Evolutionary conservation across 2,329 filamentous ascomycete genomes (phyloP).

Genomic region (Nigrospora oryzae): DNA sequence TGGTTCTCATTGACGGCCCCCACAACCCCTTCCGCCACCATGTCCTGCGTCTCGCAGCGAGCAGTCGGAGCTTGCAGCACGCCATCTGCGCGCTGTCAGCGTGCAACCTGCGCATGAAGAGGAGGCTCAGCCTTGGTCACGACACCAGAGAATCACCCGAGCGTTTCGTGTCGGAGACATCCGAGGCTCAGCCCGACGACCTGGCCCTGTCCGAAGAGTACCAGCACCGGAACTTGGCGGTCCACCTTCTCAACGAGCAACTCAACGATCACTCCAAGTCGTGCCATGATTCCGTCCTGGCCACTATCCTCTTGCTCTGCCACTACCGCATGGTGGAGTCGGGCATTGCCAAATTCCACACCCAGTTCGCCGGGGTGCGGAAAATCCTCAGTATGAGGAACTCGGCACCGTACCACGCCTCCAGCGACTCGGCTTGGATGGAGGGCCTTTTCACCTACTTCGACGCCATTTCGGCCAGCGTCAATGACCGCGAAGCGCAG

Average conservation of each 20-base stretch:
- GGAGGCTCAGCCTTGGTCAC: conserved; percentile 54
- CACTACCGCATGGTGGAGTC: conserved; percentile 92
- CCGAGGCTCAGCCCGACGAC: conserved; percentile 45
- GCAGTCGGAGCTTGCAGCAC: conserved; percentile 79
- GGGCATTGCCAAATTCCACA: conserved; percentile 86
- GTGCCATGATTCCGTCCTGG: conserved; percentile 77
- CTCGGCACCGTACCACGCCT: conserved; percentile 38
- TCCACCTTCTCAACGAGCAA: conserved; percentile 75
- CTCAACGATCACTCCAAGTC: conserved; percentile 68
- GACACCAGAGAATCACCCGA: conserved; percentile 42
- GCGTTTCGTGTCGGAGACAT: conserved; percentile 34
- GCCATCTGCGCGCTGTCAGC: conserved; percentile 83
- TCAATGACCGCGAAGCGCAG: conserved; percentile 86
- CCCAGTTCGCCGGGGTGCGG: conserved; percentile 86
- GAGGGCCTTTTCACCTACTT: conserved; percentile 91
- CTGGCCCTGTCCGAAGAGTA: conserved; percentile 69
- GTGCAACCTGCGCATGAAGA: conserved; percentile 84
- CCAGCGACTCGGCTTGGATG: conserved; percentile 76
- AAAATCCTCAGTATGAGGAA: conserved; percentile 77
- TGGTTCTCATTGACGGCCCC: conserved; percentile 83
- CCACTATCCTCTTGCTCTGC: conserved; percentile 79
- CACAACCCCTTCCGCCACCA: conserved; percentile 80
- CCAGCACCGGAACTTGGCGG: conserved; percentile 73
- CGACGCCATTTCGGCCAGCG: conserved; percentile 83
- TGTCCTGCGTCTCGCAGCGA: conserved; percentile 67